phyloP scores from a whole-genome alignment of 2,329 filamentous ascomycete genomes.

The Neurospora sp. region DNA sequence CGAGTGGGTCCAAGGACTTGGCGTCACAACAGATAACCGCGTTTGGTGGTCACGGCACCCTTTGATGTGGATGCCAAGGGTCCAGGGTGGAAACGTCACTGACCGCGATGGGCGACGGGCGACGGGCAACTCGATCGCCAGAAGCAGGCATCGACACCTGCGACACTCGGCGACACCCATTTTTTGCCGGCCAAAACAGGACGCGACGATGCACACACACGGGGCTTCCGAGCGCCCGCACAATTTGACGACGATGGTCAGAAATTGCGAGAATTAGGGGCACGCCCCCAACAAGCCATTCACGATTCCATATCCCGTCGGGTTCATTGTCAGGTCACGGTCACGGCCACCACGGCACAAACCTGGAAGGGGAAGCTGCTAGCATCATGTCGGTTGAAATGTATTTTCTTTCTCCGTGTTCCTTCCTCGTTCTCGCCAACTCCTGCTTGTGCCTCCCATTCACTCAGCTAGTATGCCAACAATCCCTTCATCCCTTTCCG shows the following conservation, averaged over 20 bases:
- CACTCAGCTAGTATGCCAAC: neutral
- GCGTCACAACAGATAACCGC: neutral
- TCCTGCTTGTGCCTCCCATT: neutral
- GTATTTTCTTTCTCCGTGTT: neutral
- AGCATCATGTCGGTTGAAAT: slow-evolving; percentile 1
- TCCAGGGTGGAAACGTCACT: neutral
- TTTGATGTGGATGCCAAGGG: neutral
- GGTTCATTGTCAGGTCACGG: neutral
- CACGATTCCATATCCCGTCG: neutral
- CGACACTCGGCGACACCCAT: neutral
- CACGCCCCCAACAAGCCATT: neutral
- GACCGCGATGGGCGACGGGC: neutral
- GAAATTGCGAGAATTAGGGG: neutral
- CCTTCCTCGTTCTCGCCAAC: neutral
- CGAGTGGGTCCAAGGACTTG: neutral
- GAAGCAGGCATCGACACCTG: neutral
- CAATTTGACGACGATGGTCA: neutral
- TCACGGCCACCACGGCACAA: neutral
- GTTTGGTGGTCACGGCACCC: neutral
- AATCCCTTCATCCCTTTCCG: neutral
- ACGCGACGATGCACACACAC: neutral
- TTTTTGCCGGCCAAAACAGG: neutral
- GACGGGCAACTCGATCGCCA: neutral
- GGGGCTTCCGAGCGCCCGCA: neutral
- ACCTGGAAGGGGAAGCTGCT: neutral